A percentile compares a stretch with the other conserved stretches of the same genome.
phyloP scores from a whole-genome alignment of 495 filamentous ascomycete species.

The Margaritispora aquatica region DNA sequence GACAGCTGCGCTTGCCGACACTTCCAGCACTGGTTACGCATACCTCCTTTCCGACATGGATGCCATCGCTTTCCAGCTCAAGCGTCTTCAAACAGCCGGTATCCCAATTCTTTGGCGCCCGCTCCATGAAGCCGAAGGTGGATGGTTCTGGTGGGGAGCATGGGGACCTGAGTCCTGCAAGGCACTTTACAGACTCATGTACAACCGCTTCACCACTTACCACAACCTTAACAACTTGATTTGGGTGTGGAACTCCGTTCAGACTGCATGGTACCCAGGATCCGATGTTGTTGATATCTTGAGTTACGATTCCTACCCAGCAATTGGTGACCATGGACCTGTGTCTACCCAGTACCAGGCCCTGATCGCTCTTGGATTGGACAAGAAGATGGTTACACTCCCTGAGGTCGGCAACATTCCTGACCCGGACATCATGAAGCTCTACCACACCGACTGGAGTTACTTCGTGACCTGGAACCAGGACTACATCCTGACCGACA shows the following conservation, averaged over 20 bases:
- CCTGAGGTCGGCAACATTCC: conserved; percentile 40
- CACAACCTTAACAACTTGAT: conserved; percentile 39
- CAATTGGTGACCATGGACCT: conserved; percentile 18
- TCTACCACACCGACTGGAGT: conserved; percentile 40
- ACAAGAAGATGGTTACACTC: conserved; percentile 41
- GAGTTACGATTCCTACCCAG: conserved; percentile 5
- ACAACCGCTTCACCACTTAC: conserved; percentile 34
- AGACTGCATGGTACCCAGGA: conserved; percentile 40
- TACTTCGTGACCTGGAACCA: conserved; percentile 41
- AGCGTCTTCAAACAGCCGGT: conserved; percentile 31
- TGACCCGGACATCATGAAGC: conserved; percentile 31
- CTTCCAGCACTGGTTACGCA: conserved; percentile 37
- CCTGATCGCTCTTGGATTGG: conserved; percentile 33
- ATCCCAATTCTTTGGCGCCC: conserved; percentile 40
- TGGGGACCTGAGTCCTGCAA: conserved; percentile 38
- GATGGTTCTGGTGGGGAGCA: conserved; percentile 49
- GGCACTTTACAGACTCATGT: conserved; percentile 33
- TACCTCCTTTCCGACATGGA: conserved; percentile 43
- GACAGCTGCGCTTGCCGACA: conserved; percentile 28
- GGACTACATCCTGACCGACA: conserved; percentile 29
- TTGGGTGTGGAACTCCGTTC: conserved; percentile 45
- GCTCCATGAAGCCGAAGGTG: conserved; percentile 43
- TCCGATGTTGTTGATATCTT: conserved; percentile 34
- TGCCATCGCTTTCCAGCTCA: conserved; percentile 40
- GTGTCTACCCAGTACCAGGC: conserved; percentile 37